A percentile compares a stretch with the other conserved stretches of the same genome.
phyloP scores from a whole-genome alignment of 2,329 filamentous ascomycete species.

The Anthostomella pinea region DNA sequence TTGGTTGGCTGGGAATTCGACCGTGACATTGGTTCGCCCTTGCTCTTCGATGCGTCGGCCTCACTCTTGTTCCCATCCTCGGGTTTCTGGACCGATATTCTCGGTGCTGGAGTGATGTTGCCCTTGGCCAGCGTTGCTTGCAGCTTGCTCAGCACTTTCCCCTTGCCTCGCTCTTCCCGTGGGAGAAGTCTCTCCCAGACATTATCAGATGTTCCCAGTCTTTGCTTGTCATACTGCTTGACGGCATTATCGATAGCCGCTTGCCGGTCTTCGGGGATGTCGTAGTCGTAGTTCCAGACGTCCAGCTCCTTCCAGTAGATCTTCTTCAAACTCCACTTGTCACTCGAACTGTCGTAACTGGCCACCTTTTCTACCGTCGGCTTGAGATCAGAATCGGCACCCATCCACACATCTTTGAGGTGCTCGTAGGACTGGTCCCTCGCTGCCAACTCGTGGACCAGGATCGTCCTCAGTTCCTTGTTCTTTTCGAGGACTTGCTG shows the following conservation, averaged over 20 bases:
- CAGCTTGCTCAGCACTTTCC: constrained; percentile 59
- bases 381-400: constrained; percentile 52
- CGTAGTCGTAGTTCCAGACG: constrained; percentile 60
- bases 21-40: constrained; percentile 45
- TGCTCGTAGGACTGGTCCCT: constrained; percentile 49
- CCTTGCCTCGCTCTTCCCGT: constrained; percentile 55
- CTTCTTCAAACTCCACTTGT: constrained; percentile 56
- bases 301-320: constrained; percentile 62
- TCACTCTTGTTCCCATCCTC: constrained; percentile 49
- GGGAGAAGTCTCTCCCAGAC: constrained; percentile 62
- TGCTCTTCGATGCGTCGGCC: constrained; percentile 33
- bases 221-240: constrained; percentile 56
- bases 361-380: constrained; percentile 57
- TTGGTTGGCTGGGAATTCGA: constrained; percentile 50
- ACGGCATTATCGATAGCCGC: constrained; percentile 60
- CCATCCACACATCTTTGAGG: constrained; percentile 49
- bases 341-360: constrained; percentile 44
- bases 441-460: constrained; percentile 61
- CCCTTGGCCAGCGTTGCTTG: constrained; percentile 57
- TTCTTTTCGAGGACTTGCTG: constrained; percentile 51
- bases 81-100: constrained; percentile 46
- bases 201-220: constrained; percentile 52
- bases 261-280: constrained; percentile 52
- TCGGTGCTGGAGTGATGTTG: constrained; percentile 44
- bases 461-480: constrained; percentile 49